A percentile compares a stretch with the other conserved stretches of the same genome.
These are phyloP conservation scores for Debaryomycetaceae sp. DNA, from an alignment of 1,139 yeast genomes.

Conservation along the genomic window DNA sequence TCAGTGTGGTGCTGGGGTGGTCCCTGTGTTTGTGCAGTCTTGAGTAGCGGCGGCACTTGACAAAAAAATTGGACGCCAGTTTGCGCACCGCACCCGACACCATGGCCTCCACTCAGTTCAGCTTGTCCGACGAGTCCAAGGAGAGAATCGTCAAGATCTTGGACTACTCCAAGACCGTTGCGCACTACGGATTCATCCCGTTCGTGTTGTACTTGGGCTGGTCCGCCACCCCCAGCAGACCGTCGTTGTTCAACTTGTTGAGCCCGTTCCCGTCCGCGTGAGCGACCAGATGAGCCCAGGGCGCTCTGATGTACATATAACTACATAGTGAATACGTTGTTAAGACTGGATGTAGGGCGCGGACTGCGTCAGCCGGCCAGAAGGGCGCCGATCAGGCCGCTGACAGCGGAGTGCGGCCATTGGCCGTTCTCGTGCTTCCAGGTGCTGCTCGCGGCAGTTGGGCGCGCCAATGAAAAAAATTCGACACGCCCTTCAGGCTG, in stretches of 20 bases:
- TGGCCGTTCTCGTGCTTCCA: no score
- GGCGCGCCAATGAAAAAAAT: no score
- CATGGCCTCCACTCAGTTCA: slow-evolving; percentile 36
- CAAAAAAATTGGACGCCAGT: no score
- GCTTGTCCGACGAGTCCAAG: slow-evolving; percentile 67
- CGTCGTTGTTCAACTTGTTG: slow-evolving; percentile 70
- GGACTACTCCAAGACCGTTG: slow-evolving; percentile 79
- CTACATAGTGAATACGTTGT: not conserved
- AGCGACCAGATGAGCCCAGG: not conserved
- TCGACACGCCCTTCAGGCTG: no score
- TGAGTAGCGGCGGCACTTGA: no score
- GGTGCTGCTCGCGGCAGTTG: no score
- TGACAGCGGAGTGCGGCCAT: no score
- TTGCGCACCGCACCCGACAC: not conserved
- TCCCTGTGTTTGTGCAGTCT: no score
- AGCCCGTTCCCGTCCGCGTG: slow-evolving; percentile 76
- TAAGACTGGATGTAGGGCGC: no score
- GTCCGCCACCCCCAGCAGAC: slow-evolving; percentile 82
- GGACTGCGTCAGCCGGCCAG: no score
- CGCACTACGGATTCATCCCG: slow-evolving; percentile 97
- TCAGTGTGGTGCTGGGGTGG: no score
- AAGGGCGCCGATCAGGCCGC: no score
- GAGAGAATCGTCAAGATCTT: slow-evolving; percentile 84
- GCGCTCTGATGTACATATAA: slow-evolving; percentile 2
- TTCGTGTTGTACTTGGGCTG: slow-evolving; percentile 90